These are phyloP conservation scores for Erodium chrysanthum DNA, from an alignment of 441 rosid genomes.

Conservation along the genomic window DNA sequence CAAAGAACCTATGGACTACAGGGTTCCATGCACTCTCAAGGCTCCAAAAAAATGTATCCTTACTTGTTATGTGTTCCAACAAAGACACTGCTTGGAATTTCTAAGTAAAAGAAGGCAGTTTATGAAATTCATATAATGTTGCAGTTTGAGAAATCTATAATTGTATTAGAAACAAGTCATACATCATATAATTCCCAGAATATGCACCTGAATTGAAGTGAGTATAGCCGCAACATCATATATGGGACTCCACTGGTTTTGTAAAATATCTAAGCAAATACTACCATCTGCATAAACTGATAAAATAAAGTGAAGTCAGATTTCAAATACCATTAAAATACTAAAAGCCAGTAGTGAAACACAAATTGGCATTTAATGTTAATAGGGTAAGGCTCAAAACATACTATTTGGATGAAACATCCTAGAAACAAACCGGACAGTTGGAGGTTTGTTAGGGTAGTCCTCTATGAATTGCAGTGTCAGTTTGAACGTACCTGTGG, in stretches of 20 bases:
- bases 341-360: constrained; percentile 4
- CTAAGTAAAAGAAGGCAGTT: neutral
- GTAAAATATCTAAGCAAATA: constrained; percentile 50
- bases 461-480: constrained; percentile 41
- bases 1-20: neutral
- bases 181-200: neutral
- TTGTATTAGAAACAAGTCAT: neutral
- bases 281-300: constrained; percentile 64
- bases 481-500: constrained; percentile 43
- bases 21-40: neutral
- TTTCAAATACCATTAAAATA: neutral
- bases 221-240: constrained; percentile 43
- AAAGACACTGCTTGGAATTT: constrained; percentile 4
- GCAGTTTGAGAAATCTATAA: neutral
- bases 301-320: constrained; percentile 18
- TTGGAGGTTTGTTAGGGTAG: constrained; percentile 49
- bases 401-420: constrained; percentile 50
- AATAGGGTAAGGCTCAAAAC: constrained; percentile 7
- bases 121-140: neutral
- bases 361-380: constrained; percentile 3
- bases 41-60: neutral
- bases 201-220: neutral
- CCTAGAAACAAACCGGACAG: constrained; percentile 39
- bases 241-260: constrained; percentile 64
- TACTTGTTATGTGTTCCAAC: neutral